Conservation (phyloP, 495 filamentous ascomycete genomes). For the Friedmanniomyces simplex region DNA sequence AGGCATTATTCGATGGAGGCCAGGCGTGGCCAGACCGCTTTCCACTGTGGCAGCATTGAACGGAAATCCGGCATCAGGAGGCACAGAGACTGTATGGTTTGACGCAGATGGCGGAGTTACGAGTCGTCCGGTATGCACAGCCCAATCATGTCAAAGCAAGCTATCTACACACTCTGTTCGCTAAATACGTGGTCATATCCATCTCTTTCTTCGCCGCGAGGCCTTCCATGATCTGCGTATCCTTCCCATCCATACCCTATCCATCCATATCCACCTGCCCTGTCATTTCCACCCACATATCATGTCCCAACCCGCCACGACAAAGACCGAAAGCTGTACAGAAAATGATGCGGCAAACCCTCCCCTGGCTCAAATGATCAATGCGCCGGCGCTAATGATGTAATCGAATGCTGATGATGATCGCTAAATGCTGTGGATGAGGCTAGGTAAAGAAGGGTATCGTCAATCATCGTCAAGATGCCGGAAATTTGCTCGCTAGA, state of each 20-base stretch:
- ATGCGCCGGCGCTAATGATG: slow-evolving; percentile 1
- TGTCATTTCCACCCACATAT: not conserved
- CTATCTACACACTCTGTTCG: not conserved
- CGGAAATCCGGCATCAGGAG: too few species aligned
- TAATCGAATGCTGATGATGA: not conserved
- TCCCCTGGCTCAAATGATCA: not conserved
- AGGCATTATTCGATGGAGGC: too few species aligned
- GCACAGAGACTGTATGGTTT: too few species aligned
- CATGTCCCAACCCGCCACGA: not conserved
- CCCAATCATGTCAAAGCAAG: not conserved
- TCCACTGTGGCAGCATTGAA: not conserved
- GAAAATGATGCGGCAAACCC: not conserved
- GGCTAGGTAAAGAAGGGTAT: not conserved
- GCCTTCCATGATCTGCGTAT: not conserved
- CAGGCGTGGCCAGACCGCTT: not conserved
- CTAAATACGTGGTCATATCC: not conserved
- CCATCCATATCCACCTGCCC: too few species aligned
- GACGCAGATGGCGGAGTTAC: not conserved
- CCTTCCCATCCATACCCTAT: not conserved
- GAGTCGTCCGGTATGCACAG: not conserved
- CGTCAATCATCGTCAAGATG: not conserved
- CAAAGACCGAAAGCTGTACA: not conserved
- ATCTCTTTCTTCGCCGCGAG: not conserved
- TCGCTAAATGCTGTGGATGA: not conserved
- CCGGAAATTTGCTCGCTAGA: not conserved